Percentiles rank a stretch among this genome's conserved stretches.
Conservation (phyloP, 148 eudicot genomes). For the Chenopodium berlandieri region DNA sequence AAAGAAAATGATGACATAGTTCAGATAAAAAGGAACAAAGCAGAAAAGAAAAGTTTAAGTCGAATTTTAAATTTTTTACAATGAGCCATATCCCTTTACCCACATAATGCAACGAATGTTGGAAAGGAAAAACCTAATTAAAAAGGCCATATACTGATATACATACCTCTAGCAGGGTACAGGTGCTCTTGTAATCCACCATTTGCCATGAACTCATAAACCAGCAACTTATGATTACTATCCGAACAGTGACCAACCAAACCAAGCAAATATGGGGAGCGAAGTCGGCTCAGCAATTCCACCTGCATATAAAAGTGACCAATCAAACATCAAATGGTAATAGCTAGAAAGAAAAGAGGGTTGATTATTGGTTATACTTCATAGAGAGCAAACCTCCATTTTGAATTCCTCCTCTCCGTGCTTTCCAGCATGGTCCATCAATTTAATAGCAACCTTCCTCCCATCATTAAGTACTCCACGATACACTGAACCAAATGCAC, state of each 20-base stretch:
- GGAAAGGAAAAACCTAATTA: not conserved
- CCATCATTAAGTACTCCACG: constrained; percentile 87
- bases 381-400: constrained; percentile 62
- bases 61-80: not conserved
- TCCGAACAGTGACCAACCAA: constrained; percentile 88
- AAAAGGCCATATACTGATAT: no score
- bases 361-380: not conserved
- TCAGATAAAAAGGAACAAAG: not conserved
- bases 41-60: not conserved
- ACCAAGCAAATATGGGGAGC: constrained; percentile 76
- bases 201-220: constrained; percentile 93
- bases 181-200: constrained; percentile 94
- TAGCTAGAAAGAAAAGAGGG: not conserved
- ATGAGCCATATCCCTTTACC: not conserved
- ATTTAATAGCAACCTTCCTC: constrained; percentile 80
- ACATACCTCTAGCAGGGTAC: constrained; percentile 68
- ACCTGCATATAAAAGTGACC: constrained; percentile 43
- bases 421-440: constrained; percentile 90
- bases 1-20: not conserved
- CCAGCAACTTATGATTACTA: constrained; percentile 67
- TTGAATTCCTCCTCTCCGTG: constrained; percentile 95
- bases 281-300: constrained; percentile 74
- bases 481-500: constrained; percentile 84
- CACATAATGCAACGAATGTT: not conserved
- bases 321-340: constrained; percentile 16